phyloP scores from a whole-genome alignment of 176 grass and related monocot genomes.

The Avena sativa region DNA sequence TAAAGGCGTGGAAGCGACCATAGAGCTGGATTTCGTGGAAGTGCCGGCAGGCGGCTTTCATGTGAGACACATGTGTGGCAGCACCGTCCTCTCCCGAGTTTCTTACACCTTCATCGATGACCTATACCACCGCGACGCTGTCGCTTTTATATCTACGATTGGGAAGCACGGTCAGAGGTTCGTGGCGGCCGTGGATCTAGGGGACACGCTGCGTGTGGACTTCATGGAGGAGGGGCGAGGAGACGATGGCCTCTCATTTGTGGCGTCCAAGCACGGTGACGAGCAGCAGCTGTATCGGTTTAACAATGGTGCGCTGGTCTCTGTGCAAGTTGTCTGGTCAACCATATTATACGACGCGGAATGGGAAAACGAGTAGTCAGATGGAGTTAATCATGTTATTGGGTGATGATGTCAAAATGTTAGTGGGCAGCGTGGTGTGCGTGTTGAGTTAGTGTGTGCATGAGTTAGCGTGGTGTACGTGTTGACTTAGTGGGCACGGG shows the following conservation, averaged over 20 bases:
- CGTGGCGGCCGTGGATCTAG: neutral
- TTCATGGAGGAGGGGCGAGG: constrained; percentile 10
- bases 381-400: no score
- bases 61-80: neutral
- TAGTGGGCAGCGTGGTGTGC: no score
- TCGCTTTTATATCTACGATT: neutral
- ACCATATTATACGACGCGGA: neutral
- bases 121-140: neutral
- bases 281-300: constrained; percentile 2
- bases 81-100: neutral
- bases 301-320: constrained; percentile 8
- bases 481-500: no score
- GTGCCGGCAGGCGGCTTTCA: neutral
- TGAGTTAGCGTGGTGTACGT: no score
- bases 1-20: constrained; percentile 12
- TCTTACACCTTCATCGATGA: neutral
- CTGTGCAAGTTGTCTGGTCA: constrained; percentile 9
- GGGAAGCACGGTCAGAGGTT: neutral
- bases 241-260: neutral
- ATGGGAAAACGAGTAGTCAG: neutral
- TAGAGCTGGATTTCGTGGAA: constrained; percentile 5
- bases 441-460: no score
- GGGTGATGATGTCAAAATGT: no score
- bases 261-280: neutral
- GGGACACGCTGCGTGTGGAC: neutral